A percentile compares a stretch with the other conserved stretches of the same genome.
Evolutionary conservation across 2,329 filamentous ascomycete genomes (phyloP).

Genomic region (Byssochlamys sp.): DNA sequence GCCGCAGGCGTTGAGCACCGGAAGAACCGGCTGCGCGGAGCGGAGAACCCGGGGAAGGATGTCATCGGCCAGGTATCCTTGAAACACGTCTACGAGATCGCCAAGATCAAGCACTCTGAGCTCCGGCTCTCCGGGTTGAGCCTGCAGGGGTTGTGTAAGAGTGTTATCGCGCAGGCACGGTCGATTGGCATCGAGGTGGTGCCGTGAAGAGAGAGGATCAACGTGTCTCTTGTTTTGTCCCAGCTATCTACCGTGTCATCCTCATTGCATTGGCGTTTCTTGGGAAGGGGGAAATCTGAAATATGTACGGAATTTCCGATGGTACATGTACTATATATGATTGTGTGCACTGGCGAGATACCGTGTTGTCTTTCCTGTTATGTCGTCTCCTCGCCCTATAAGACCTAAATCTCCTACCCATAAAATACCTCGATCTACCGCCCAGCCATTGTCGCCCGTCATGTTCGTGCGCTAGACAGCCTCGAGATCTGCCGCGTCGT

Average conservation of each 20-base stretch:
- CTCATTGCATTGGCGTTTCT: conserved; percentile 4
- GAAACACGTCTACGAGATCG: conserved; percentile 96
- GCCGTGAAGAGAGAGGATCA: conserved; percentile 35
- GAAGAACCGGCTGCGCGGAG: conserved; percentile 67
- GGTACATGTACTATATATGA: background rate
- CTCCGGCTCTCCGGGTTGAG: conserved; percentile 61
- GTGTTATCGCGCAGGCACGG: conserved; percentile 65
- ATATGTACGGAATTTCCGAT: background rate
- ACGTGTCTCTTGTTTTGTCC: background rate
- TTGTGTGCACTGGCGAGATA: background rate
- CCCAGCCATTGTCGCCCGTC: background rate
- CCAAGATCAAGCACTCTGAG: conserved; percentile 84
- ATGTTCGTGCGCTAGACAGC: background rate
- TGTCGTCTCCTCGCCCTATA: background rate
- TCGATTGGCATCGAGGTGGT: conserved; percentile 65
- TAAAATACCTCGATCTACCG: background rate
- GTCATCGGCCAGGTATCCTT: conserved; percentile 75
- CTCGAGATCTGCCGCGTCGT: background rate
- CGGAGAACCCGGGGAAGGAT: conserved; percentile 64
- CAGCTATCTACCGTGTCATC: background rate
- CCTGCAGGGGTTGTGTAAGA: conserved; percentile 61
- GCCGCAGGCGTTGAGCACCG: conserved; percentile 63
- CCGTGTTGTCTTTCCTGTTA: background rate
- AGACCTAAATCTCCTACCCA: background rate
- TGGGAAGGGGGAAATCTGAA: background rate